Evolutionary conservation across 2,329 filamentous ascomycete genomes (phyloP).

Genomic region (Colletotrichum chrysophilum): DNA sequence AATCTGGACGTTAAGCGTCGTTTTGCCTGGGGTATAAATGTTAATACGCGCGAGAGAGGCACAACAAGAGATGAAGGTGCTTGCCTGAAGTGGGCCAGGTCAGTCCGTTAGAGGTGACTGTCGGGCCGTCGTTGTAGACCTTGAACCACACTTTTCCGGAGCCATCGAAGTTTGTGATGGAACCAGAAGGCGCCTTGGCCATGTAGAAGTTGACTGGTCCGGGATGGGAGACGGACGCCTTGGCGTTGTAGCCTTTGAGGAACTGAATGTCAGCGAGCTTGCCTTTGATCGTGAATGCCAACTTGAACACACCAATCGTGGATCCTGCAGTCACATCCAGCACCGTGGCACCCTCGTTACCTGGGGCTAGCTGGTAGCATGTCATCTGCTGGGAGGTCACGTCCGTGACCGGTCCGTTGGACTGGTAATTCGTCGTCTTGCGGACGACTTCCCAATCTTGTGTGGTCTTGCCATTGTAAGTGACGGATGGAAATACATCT

Average conservation of each 20-base stretch:
- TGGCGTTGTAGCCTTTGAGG: slow-evolving; percentile 33
- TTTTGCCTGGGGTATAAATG: slow-evolving; percentile 25
- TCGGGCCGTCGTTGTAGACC: slow-evolving; percentile 47
- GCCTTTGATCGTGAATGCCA: neutral
- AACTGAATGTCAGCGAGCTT: neutral
- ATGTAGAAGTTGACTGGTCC: slow-evolving; percentile 46
- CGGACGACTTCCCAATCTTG: slow-evolving; percentile 52
- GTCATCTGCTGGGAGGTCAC: slow-evolving; percentile 52
- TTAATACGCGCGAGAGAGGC: neutral
- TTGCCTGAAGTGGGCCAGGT: slow-evolving; percentile 45
- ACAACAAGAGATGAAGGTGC: neutral
- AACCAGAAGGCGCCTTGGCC: slow-evolving; percentile 38
- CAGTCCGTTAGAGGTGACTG: slow-evolving; percentile 37
- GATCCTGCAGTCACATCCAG: slow-evolving; percentile 34
- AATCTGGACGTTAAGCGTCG: slow-evolving; percentile 43
- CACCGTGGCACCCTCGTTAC: slow-evolving; percentile 46
- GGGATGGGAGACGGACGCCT: slow-evolving; percentile 45
- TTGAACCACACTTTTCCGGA: slow-evolving; percentile 46
- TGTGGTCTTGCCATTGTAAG: slow-evolving; percentile 33
- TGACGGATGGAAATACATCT: slow-evolving; percentile 49
- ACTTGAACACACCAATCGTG: slow-evolving; percentile 15
- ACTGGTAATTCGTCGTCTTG: slow-evolving; percentile 54
- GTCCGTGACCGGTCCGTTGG: slow-evolving; percentile 53
- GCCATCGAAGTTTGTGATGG: slow-evolving; percentile 39
- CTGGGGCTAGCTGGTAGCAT: slow-evolving; percentile 52